A percentile compares a stretch with the other conserved stretches of the same genome.
These are phyloP conservation scores for Urostyla sp. DNA, from an alignment of 73 alveolate species.

Conservation along the genomic window DNA sequence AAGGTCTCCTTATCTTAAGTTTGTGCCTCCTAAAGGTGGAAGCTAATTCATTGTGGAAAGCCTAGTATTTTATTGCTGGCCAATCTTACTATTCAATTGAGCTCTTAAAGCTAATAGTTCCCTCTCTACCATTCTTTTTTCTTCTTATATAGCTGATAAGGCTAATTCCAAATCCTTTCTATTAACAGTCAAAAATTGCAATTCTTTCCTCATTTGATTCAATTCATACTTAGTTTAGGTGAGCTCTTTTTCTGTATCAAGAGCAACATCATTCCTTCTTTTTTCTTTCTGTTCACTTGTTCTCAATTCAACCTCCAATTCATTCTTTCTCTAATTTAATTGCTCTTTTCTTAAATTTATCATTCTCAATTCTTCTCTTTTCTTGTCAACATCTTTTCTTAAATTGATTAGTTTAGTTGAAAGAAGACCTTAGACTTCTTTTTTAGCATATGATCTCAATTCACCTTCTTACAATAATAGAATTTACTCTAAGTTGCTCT, in stretches of 20 bases:
- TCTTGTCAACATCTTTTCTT: conserved; percentile 30
- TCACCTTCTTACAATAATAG: conserved; percentile 31
- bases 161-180: conserved; percentile 51
- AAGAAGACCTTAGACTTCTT: conserved; percentile 28
- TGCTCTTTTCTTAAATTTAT: conserved; percentile 7
- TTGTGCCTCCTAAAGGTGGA: too few relatives aligned
- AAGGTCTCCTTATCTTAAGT: too few relatives aligned
- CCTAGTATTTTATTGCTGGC: too few relatives aligned
- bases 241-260: conserved; percentile 30
- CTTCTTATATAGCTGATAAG: neutral
- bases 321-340: neutral
- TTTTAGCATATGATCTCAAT: conserved; percentile 21
- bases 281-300: conserved; percentile 33
- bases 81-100: conserved; percentile 14
- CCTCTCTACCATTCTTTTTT: conserved; percentile 55
- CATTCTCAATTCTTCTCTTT: neutral
- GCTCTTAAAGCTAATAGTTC: conserved; percentile 55
- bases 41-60: too few relatives aligned
- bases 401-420: conserved; percentile 21
- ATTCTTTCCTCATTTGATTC: conserved; percentile 15
- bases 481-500: neutral
- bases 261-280: conserved; percentile 49
- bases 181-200: neutral
- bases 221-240: conserved; percentile 35
- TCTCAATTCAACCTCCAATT: conserved; percentile 37